phyloP scores from a whole-genome alignment of 2,329 filamentous ascomycete genomes.

The Atkinsonella hypoxylon region DNA sequence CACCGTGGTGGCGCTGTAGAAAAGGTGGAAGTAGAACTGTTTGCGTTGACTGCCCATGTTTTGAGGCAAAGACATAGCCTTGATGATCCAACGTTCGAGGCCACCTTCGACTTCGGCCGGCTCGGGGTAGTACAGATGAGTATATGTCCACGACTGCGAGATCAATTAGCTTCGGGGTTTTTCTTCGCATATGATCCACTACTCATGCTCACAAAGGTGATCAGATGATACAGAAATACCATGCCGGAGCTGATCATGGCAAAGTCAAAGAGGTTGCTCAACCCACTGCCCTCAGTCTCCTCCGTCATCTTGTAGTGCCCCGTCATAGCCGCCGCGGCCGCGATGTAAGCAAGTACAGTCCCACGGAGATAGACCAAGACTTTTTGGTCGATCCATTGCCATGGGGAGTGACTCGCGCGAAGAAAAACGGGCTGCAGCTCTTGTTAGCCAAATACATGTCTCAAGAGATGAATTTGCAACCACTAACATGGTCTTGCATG shows the following conservation, averaged over 20 bases:
- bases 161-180: neutral
- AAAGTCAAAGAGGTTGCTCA: slow-evolving; percentile 38
- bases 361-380: slow-evolving; percentile 32
- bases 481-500: slow-evolving; percentile 24
- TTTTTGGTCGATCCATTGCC: slow-evolving; percentile 33
- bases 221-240: slow-evolving; percentile 32
- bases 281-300: slow-evolving; percentile 25
- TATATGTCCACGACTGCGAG: slow-evolving; percentile 36
- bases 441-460: neutral
- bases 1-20: slow-evolving; percentile 34
- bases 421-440: slow-evolving; percentile 35
- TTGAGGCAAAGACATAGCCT: slow-evolving; percentile 32
- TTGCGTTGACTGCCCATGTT: slow-evolving; percentile 28
- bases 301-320: slow-evolving; percentile 33
- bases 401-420: slow-evolving; percentile 39
- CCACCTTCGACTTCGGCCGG: slow-evolving; percentile 23
- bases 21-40: slow-evolving; percentile 37
- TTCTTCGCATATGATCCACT: neutral
- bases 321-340: slow-evolving; percentile 28
- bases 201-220: slow-evolving; percentile 30
- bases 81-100: slow-evolving; percentile 25
- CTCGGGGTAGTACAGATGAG: slow-evolving; percentile 36
- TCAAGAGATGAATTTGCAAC: neutral
- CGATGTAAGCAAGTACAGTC: slow-evolving; percentile 30
- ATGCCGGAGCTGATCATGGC: slow-evolving; percentile 30